Conservation (phyloP, 169 alveolate species). For the Cryptosporidium meleagridis region DNA sequence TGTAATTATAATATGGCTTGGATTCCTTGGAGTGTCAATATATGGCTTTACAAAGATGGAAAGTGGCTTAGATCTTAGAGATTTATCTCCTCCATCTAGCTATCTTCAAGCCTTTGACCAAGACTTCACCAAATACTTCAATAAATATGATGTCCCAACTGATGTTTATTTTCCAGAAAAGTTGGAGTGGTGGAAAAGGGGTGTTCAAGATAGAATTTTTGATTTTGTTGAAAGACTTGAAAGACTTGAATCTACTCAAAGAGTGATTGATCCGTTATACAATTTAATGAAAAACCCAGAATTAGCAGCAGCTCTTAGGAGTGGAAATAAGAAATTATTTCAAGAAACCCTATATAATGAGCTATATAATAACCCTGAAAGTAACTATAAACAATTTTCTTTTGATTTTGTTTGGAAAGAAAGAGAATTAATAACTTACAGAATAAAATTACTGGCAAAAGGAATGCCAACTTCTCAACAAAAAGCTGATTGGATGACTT, state of each 20-base stretch:
- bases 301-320: slow-evolving; percentile 75
- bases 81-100: slow-evolving; percentile 78
- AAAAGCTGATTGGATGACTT: slow-evolving; percentile 81
- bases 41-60: slow-evolving; percentile 80
- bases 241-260: slow-evolving; percentile 52
- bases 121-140: slow-evolving; percentile 76
- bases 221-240: slow-evolving; percentile 63
- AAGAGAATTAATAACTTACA: slow-evolving; percentile 77
- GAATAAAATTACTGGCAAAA: slow-evolving; percentile 78
- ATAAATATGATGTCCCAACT: slow-evolving; percentile 80
- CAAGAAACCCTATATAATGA: slow-evolving; percentile 78
- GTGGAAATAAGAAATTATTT: slow-evolving; percentile 78
- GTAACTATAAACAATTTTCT: slow-evolving; percentile 79
- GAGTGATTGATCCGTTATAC: slow-evolving; percentile 78
- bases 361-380: slow-evolving; percentile 76
- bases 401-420: slow-evolving; percentile 82
- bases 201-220: slow-evolving; percentile 74
- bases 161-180: slow-evolving; percentile 80
- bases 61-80: slow-evolving; percentile 80
- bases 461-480: slow-evolving; percentile 80
- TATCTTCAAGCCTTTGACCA: slow-evolving; percentile 78
- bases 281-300: slow-evolving; percentile 80
- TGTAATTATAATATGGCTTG: slow-evolving; percentile 74
- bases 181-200: slow-evolving; percentile 75
- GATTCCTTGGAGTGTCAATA: slow-evolving; percentile 75